Percentiles rank a stretch among this genome's conserved stretches.
phyloP scores from a whole-genome alignment of 129 eudicot species.

The Silybum marianum region DNA sequence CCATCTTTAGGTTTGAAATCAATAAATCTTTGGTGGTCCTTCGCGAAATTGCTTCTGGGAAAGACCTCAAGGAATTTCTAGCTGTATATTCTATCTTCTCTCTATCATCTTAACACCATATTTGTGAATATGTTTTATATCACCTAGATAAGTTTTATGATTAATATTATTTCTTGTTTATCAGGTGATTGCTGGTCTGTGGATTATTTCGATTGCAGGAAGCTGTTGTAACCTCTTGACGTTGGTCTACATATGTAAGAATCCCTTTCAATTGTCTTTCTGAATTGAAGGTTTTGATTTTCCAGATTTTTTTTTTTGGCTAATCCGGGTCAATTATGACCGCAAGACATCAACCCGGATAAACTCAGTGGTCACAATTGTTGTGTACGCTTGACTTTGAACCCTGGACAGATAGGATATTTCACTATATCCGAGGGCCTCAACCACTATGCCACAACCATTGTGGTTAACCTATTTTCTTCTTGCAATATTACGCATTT shows the following conservation, averaged over 20 bases:
- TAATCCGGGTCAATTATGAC: no score
- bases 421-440: no score
- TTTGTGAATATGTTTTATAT: not conserved
- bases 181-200: constrained; percentile 81
- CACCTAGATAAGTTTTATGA: not conserved
- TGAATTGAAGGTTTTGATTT: no score
- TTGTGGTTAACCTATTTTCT: no score
- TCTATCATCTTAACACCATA: constrained; percentile 2
- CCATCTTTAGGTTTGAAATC: constrained; percentile 62
- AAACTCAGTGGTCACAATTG: no score
- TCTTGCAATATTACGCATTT: no score
- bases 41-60: constrained; percentile 78
- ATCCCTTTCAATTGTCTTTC: not conserved
- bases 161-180: not conserved
- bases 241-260: constrained; percentile 68
- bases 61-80: constrained; percentile 80
- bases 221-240: constrained; percentile 67
- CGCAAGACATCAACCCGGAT: no score
- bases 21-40: constrained; percentile 63
- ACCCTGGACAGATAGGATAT: no score
- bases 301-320: no score
- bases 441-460: no score
- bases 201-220: constrained; percentile 76
- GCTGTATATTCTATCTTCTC: constrained; percentile 44
- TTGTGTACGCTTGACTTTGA: no score